Base-by-base conservation (phyloP, 148 eudicot genomes). In the Cornus florida region DNA sequence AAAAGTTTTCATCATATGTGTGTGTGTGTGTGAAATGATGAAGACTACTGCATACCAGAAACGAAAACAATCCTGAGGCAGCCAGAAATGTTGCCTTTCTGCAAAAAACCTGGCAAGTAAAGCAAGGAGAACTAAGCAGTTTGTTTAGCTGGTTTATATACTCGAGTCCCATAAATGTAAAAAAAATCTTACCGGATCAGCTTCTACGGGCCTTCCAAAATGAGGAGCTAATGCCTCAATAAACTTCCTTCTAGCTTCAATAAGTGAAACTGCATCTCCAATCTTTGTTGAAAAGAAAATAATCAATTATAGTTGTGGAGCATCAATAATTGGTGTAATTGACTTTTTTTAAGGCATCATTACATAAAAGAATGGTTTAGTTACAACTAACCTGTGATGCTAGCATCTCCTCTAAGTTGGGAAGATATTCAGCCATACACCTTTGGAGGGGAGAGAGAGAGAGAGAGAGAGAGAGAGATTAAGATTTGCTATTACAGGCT, bases 351-450 rank as follows among this genome's bases (percentile, higher is more conserved):
- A 56, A 46, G 35, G 22, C 71, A 67, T 53, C 46, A n/a, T 59
- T 38, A 24, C 67, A 35, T 22, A 38, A 76, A 48, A 11, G 22
- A 53, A 24, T 48, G 28, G 38, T 35, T 14, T 20, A 46, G 38
- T 43, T 32, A 67, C 38, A 70, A 74, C 82, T 82, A 32, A 95
- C 99, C 99, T 95, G 94, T 70, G 85, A 81, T 75, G 87, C 85
- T 57, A 95, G 86, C 89, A 85, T 83, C 78, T 88, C 93, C 78
- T 95, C 99, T 79, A 95, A 77, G 79, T 74, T 71, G 57, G 93
- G 97, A 81, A 95, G 97, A 86, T 95, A 95, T 81, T 90, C 99
- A 79, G 99, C 97, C 97, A 92, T 87, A 91, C 99, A 95, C 99
- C 99, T 95, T 59, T 32, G 56, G 38, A 65, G 68, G 60, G 69